Evolutionary conservation across 2,329 filamentous ascomycete genomes (phyloP), one percentile per base, ranked within the genome.

Genomic region (Tolypocladium amazonense): DNA sequence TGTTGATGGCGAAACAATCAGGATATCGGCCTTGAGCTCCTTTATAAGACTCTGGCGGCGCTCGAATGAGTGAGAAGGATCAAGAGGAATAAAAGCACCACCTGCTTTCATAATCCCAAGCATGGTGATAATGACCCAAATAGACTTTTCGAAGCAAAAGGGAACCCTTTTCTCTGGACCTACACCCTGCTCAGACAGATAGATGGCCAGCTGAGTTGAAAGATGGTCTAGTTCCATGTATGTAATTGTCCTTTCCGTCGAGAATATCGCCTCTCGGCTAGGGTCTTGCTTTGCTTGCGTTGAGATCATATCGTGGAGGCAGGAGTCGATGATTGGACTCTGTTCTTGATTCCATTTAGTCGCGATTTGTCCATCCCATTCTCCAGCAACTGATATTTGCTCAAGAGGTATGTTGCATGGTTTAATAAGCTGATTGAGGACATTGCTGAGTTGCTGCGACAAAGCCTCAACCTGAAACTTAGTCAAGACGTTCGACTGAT

Each of bases 161-260:
- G 47, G 60, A 3, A 64, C 59, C 2, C 54, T 8, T 20, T n/a
- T 37, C 27, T 35, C 50, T 4, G 27, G n/a, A 15, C 27, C 5
- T 8, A 57, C 50, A 1, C 43, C 59, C 9, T 38, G 62, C 5
- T 65, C 62, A 25, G 66, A 57, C 0, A 79, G 67, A 58, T 72
- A 65, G 14, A 64, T 64, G 5, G 75, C 76, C 18, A 78, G 67
- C 1, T 66, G 62, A 41, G 71, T 72, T 1, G 77, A 76, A 25
- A 71, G 65, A 0, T 63, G 61, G 54, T 77, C 73, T 2, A 77
- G 66, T 37, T 78, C 69, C 53, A 66, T 58, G 59, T 77, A 78
- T 9, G 75, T 76, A 60, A 76, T 71, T 55, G 66, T 62, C 20
- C 75, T 75, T 59, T 79, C 76, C 74, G 75, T 78, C 1, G 76